These are phyloP conservation scores for Backusella westeae DNA, from an alignment of 192 early-diverging fungal species.

Conservation along the genomic window DNA sequence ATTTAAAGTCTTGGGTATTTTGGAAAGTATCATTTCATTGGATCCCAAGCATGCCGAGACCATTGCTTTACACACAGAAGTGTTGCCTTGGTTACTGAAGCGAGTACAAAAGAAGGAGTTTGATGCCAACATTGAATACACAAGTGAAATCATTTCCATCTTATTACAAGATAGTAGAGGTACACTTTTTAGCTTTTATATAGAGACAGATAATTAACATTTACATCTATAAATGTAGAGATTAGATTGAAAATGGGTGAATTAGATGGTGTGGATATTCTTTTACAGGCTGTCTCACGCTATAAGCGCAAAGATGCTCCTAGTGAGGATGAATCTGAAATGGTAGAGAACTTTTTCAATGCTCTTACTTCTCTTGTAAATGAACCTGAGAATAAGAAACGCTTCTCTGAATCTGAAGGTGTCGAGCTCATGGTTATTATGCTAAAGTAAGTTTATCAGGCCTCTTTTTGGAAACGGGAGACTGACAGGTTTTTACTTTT, in stretches of 20 bases:
- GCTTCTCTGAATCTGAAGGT: slow-evolving; percentile 83
- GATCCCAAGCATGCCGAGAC: slow-evolving; percentile 63
- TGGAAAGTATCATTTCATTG: slow-evolving; percentile 85
- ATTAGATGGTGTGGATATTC: slow-evolving; percentile 13
- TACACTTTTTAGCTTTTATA: slow-evolving; percentile 19
- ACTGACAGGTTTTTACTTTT: neutral
- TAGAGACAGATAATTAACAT: neutral
- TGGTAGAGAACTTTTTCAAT: slow-evolving; percentile 92
- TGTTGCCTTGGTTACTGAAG: slow-evolving; percentile 75
- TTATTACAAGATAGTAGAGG: slow-evolving; percentile 69
- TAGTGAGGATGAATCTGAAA: slow-evolving; percentile 84
- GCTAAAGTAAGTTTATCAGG: slow-evolving; percentile 58
- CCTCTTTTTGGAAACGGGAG: neutral
- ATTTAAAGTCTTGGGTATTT: slow-evolving; percentile 78
- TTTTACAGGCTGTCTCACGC: slow-evolving; percentile 13
- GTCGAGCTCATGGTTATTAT: slow-evolving; percentile 89
- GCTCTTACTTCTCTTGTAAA: slow-evolving; percentile 69
- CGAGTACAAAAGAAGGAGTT: slow-evolving; percentile 61
- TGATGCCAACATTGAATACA: slow-evolving; percentile 86
- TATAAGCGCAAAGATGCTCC: slow-evolving; percentile 74
- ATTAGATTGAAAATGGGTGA: slow-evolving; percentile 17
- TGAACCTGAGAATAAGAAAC: slow-evolving; percentile 65
- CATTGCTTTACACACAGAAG: slow-evolving; percentile 59
- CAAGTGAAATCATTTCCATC: slow-evolving; percentile 83
- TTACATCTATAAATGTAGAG: slow-evolving; percentile 12